Evolutionary conservation across 2,329 filamentous ascomycete genomes (phyloP), one percentile per base, ranked within the genome.

Genomic region (Hymenoscyphus repandus): DNA sequence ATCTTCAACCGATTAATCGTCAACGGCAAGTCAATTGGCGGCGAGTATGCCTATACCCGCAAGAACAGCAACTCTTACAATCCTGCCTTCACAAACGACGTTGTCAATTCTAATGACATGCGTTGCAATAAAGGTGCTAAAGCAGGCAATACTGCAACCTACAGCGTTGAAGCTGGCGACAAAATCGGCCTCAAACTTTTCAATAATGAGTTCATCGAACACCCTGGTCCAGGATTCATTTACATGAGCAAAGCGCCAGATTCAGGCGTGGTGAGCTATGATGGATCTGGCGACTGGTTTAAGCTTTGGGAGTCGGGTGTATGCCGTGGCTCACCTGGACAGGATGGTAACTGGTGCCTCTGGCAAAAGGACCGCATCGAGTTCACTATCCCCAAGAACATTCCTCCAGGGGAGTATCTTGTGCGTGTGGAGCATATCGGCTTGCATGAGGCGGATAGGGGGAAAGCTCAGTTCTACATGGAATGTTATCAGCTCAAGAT

Each of bases 351-450:
- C 22, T 27, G 22, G 22, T 27, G 22, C 7, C 22, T 27, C 4
- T 27, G 22, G 22, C 22, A 27, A 27, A 13, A 13, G 44, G 18
- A 10, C 6, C 34, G 4, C 27, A 13, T 30, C 17, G 44, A 30
- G 2, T 69, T 69, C 39, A 66, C 63, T 1, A 68, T 75, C 31
- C 72, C 73, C 2, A 62, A 59, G 27, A 64, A 62, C 36, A 64
- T 65, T 1, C 72, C 72, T 4, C 59, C 63, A 3, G 72, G 72
- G 10, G 65, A 75, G 53, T 75, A 75, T 58, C 62, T 76, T 7
- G 58, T 75, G 15, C 64, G 73, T 9, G 63, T 71, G 40, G 73
- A 76, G 62, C 73, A 75, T 53, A 72, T 76, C 47, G 73, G 64
- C 10, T 68, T 76, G 27, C 72, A 47, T 18, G 10, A 37, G 18